Percentiles rank a stretch among this genome's conserved stretches.
Conservation (phyloP, 495 filamentous ascomycete species). For the Oidiodendron maius region DNA sequence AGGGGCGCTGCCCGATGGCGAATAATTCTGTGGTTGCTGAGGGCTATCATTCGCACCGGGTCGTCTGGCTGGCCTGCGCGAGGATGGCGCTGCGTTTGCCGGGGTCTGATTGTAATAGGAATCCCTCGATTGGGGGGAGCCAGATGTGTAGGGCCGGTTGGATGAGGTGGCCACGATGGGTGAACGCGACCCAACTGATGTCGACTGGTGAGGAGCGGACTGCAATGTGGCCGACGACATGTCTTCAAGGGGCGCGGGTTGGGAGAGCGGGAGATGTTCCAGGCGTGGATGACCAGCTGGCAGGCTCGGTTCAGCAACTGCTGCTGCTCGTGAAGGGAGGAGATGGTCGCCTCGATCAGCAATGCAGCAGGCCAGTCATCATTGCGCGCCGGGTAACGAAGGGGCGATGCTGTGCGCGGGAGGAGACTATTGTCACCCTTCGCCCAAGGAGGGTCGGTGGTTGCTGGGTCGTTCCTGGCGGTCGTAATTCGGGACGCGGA, state of each 20-base stretch:
- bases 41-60: conserved; percentile 35
- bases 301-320: conserved; percentile 5
- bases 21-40: conserved; percentile 35
- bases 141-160: conserved; percentile 38
- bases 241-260: conserved; percentile 16
- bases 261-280: background rate
- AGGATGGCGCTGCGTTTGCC: conserved; percentile 35
- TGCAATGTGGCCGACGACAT: conserved; percentile 56
- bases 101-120: conserved; percentile 23
- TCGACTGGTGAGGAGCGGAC: conserved; percentile 43
- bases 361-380: conserved; percentile 19
- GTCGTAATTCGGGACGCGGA: background rate
- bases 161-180: conserved; percentile 36
- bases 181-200: conserved; percentile 40
- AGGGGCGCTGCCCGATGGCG: conserved; percentile 41
- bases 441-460: no score
- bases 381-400: conserved; percentile 18
- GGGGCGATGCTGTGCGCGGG: no score
- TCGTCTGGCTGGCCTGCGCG: conserved; percentile 36
- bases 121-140: conserved; percentile 27
- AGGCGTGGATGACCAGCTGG: background rate
- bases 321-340: conserved; percentile 20
- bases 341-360: conserved; percentile 23
- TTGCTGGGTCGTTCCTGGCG: no score
- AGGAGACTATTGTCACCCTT: no score